Evolutionary conservation across 257 asterid genomes (phyloP), one percentile per base, ranked within the genome.

Genomic region (Anisodus acutangulus): DNA sequence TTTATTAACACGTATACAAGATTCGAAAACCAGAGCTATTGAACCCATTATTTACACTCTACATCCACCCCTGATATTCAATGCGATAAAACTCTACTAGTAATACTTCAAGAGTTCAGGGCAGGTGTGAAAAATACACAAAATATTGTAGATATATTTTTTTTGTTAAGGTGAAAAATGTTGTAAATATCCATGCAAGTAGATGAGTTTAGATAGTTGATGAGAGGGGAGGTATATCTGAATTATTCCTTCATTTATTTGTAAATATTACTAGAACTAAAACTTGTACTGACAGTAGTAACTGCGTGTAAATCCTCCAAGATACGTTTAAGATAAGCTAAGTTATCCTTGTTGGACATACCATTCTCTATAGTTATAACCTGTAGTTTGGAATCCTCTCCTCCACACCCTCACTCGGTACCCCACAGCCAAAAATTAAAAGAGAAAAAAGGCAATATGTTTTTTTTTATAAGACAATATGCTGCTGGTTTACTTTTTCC

Each of bases 311-410:
- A 47, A 47, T 74, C 80, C 60, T 72, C 41, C 58, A n/a, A 19
- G 80, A 47, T 72, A 45, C 41, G 4, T 72, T 10, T 72, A 72
- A 45, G 81, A 49, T 70, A 17, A 70, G 55, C 3, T 62, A 62
- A 58, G 68, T 49, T 76, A 26, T 51, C 47, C 22, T 76, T 76
- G 81, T 76, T 51, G 81, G 81, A 13, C 81, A 49, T 74, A 22
- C 81, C 22, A 49, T 76, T 51, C 8, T 66, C 71, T 66, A 59
- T 59, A 26, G 45, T 10, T 26, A 11, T 66, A 66, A 31, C 71
- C 31, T 76, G 81, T 51, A 12, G 81, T 51, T 76, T 76, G 81
- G 63, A 68, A 37, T 68, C 54, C 15, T 68, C 78, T 22, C 47
- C 81, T 51, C 49, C 64, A 53, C 64, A 31, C 81, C 49, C 11